Base-by-base conservation (phyloP, 805 yeast species). In the Teunomyces tritomae region DNA sequence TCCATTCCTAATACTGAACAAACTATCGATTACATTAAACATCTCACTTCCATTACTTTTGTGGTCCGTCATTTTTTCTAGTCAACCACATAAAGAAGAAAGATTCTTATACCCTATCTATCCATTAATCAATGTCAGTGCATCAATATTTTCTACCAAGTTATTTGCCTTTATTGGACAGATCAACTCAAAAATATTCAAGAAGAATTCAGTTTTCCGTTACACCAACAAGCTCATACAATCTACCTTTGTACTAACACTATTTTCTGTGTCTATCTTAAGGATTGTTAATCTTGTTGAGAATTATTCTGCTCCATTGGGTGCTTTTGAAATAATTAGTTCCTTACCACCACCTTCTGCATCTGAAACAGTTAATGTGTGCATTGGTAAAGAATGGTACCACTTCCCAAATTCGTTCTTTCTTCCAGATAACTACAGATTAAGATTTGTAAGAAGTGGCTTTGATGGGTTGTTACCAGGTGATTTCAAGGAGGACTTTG, bases 301-400 rank as follows among this genome's bases (percentile, higher is more conserved):
- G 8, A 88, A 87, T 58, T 90, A 91, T 60, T 69, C 80, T 28
- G 88, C 96, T 0, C 96, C 97, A 5, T 66, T 89, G 44, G 55
- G 16, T 2, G 49, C 49, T 9, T 47, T 49, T 39, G 52, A 49
- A 24, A 29, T 40, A 6, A 48, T 53, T 17, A 51, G 52, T 36
- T 7, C 35, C 5, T 43, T 51, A 13, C 50, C 50, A 5, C 32
- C 40, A 10, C 3, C 39, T 17, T 14, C 5, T 6, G 14, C 8
- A 9, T 9, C 26, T 4, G 37, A 14, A 9, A 39, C 8, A 17
- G 41, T 42, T 2, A 85, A 82, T 54, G 85, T 92, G 0, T 92
- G 98, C 65, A 76, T 87, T n/a, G 97, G 97, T 2, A 78, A 96
- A 49, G 97, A 92, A 68, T 91, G 97, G 97, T 89, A 89, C 59